phyloP scores from a whole-genome alignment of 192 early-diverging fungal species.

The Backusella morwellensis region DNA sequence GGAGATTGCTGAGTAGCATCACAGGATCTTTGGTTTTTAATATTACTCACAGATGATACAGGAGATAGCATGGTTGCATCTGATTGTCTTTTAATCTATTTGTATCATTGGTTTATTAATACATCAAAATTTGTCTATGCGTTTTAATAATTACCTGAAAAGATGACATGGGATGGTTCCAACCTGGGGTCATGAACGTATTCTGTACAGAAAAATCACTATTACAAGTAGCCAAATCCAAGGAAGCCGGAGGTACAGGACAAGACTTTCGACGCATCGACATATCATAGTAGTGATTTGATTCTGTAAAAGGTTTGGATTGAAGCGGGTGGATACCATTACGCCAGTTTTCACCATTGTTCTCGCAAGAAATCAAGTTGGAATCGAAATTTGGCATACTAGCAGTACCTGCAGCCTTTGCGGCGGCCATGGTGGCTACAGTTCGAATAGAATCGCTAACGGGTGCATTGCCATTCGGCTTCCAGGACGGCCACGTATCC shows the following conservation, averaged over 20 bases:
- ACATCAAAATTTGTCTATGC: neutral
- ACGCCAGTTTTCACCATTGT: conserved; percentile 1
- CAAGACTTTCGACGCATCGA: neutral
- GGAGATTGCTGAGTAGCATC: neutral
- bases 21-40: neutral
- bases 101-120: neutral
- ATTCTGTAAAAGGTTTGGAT: neutral
- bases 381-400: conserved; percentile 5
- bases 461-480: neutral
- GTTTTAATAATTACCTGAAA: neutral
- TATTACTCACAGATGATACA: neutral
- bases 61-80: conserved; percentile 6
- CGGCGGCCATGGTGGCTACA: conserved; percentile 11
- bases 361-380: neutral
- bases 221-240: neutral
- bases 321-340: neutral
- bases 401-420: neutral
- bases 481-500: neutral
- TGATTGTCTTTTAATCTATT: neutral
- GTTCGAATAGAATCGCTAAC: neutral
- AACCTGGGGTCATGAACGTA: neutral
- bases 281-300: neutral
- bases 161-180: neutral
- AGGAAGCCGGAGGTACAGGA: neutral
- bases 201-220: neutral